Base-by-base conservation (phyloP, 208 protist species). In the Trypanosoma avium region DNA sequence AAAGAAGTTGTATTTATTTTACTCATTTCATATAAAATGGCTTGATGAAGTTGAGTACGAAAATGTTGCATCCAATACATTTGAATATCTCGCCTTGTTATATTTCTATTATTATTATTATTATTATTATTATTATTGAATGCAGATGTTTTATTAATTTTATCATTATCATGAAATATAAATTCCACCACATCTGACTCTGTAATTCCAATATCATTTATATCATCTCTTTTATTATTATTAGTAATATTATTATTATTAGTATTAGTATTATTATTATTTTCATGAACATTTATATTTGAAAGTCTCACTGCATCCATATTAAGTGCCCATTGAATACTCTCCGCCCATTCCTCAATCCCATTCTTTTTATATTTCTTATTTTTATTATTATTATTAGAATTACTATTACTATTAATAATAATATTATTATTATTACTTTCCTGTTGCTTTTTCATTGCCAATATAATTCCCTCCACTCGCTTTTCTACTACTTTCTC, bases 41-140 rank as follows among this genome's bases (percentile, higher is more conserved):
- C 9, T 5, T 9, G n/a, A 9, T 38, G 40, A 0, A 69, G 45
- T 15, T 7, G 5, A 8, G 54, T 40, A 4, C 35, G n/a, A 26
- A 69, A 69, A 17, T 69, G 43, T 13, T 30, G 7, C 32, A 69
- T 21, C 63, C 63, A 69, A 35, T 69, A 45, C 38, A 69, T 19
- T 29, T 63, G 58, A 63, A 63, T 63, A 26, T 27, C 26, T n/a
- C 29, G 45, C 45, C 5, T 10, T 5, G 10, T 38, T 38, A 38
- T 10, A 5, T 38, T 13, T 38, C 33, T 10, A 38, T 38, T 27
- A 29, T 15, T 3, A 9, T 32, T 15, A 19, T 13, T 35, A 17
- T 13, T 1, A n/a, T 24, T 48, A 22, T n/a, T 24, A 22, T 22
- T n/a, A 21, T 17, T 17, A 5, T 48, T 6, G 4, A 19, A 2